These are phyloP conservation scores for Cucurbita pepo DNA, from an alignment of 306 rosid genomes.

Conservation along the genomic window DNA sequence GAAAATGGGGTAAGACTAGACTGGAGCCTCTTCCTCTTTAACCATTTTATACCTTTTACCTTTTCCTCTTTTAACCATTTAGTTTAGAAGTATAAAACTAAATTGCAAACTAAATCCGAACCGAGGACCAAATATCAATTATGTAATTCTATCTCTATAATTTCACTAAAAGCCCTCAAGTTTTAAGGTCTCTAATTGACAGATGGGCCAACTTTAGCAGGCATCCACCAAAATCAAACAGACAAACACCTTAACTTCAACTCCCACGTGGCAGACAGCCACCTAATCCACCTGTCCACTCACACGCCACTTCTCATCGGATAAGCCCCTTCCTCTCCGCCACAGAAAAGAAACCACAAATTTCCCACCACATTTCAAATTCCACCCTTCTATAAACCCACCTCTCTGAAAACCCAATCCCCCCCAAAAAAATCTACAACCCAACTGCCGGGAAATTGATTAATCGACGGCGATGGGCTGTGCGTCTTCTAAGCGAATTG, in stretches of 20 bases:
- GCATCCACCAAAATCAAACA: not conserved
- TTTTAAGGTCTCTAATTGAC: not conserved
- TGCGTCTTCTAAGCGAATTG: slow-evolving; percentile 39
- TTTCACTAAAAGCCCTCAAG: not conserved
- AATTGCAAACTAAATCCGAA: not conserved
- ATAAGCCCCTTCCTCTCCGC: not conserved
- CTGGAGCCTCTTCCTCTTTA: not conserved
- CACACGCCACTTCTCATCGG: slow-evolving; percentile 15
- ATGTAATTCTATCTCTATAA: not conserved
- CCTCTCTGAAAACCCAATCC: not conserved
- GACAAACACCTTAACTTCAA: not conserved
- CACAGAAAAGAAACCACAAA: not conserved
- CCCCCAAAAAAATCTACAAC: not conserved
- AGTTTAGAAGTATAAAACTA: too few species aligned
- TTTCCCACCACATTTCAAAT: not conserved
- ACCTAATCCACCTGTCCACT: not conserved
- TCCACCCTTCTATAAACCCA: not conserved
- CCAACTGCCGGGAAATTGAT: not conserved
- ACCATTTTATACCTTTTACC: not conserved
- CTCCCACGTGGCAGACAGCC: slow-evolving; percentile 12
- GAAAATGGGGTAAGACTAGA: not conserved
- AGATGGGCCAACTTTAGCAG: not conserved
- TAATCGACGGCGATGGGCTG: slow-evolving; percentile 43
- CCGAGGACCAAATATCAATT: not conserved
- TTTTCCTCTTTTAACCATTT: too few species aligned